Base-by-base conservation (phyloP, 2,329 filamentous ascomycete genomes). In the Bipolaris oryzae region DNA sequence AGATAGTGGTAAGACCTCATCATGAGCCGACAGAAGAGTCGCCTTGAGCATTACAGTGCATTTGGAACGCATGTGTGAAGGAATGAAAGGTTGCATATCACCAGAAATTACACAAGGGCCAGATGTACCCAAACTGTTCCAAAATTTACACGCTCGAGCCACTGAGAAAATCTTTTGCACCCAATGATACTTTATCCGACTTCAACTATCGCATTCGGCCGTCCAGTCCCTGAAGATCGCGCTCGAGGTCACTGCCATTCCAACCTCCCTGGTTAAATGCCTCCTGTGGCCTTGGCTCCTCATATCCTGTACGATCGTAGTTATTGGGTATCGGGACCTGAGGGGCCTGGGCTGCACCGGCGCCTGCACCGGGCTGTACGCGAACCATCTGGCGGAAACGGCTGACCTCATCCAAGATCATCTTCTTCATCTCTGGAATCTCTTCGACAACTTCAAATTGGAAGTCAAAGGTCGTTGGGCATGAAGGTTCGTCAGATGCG, bases 381-480 rank as follows among this genome's bases (percentile, higher is more conserved):
- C 76, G 66, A 21, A 87, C 85, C 52, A 79, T 74, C 55, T 84
- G 82, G 61, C 95, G 87, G 87, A 99, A 99, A 64, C 87, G 85
- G 73, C 87, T 84, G 46, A 99, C 95, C 78, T 99, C 95, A n/a
- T 94, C 89, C 57, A 97, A 82, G 64, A 99, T 99, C 91, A 97
- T 96, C 78, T 89, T 88, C 75, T 95, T 91, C 93, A 99, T 98
- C 68, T 97, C 91, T 20, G 83, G 85, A 18, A 99, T 92, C 42
- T 98, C 95, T 50, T 99, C 94, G 37, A 97, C 87, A n/a, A 96
- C 88, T 77, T 99, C 95, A 73, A 99, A 99, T 76, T 94, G 90
- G 81, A 99, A 99, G 82, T 99, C 93, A 79, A 99, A 99, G 16
- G 92, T 93, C 15, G 89, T 91, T 0, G 93, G 93, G 81, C 94